Percentiles rank a stretch among this genome's conserved stretches.
Conservation (phyloP, 192 early-diverging fungal species). For the Diversispora epigaea region DNA sequence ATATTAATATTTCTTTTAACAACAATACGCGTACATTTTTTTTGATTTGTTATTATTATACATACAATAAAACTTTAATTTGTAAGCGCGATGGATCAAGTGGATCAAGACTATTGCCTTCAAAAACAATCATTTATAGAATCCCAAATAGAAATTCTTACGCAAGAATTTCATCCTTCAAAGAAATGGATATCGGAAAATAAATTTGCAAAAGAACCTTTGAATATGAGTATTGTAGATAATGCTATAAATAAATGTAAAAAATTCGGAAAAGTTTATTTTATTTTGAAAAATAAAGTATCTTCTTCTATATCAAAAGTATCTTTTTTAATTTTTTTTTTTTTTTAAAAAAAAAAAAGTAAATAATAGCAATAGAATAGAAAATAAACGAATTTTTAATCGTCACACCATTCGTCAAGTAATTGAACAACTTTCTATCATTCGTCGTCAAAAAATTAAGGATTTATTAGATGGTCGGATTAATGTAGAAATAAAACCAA, state of each 20-base stretch:
- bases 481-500: background rate
- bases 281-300: background rate
- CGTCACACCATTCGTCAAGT: slow-evolving; percentile 23
- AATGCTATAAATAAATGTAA: slow-evolving; percentile 17
- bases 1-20: too few species aligned
- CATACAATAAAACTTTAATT: too few species aligned
- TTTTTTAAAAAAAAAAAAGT: background rate
- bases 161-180: slow-evolving; percentile 14
- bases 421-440: slow-evolving; percentile 21
- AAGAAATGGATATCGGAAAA: slow-evolving; percentile 1
- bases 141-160: slow-evolving; percentile 16
- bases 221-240: background rate
- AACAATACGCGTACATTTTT: too few species aligned
- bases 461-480: slow-evolving; percentile 17
- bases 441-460: slow-evolving; percentile 3
- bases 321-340: background rate
- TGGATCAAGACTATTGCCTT: slow-evolving; percentile 18
- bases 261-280: background rate
- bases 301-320: background rate
- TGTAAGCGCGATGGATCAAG: background rate
- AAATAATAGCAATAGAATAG: slow-evolving; percentile 11
- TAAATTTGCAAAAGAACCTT: background rate
- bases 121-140: slow-evolving; percentile 20
- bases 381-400: slow-evolving; percentile 15
- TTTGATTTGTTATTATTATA: too few species aligned